Base-by-base conservation (phyloP, 768 basidiomycete species). In the Serendipita sp. region DNA sequence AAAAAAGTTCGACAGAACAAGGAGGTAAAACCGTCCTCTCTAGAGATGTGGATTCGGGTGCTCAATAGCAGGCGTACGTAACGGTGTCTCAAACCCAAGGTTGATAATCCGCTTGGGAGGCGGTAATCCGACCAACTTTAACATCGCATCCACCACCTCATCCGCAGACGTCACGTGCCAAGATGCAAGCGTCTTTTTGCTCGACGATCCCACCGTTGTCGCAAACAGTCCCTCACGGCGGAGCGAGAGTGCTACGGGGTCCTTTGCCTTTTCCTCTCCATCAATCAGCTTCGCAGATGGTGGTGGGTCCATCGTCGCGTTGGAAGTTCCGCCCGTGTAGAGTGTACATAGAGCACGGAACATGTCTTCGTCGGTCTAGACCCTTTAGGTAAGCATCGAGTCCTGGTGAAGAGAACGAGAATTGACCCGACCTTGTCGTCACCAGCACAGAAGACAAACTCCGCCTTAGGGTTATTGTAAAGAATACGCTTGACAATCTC, bases 301-400 rank as follows among this genome's bases (percentile, higher is more conserved):
- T 70, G 76, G 76, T 0, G 76, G 71, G 28, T 67, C 64, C 69
- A 77, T 78, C 5, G 72, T 73, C 13, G 77, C 69, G 24, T 68
- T 70, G 26, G 67, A 66, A 62, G 66, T 62, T 33, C 71, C 64
- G 48, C 63, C 69, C 41, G 76, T 72, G 75, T 88, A 87, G 65
- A 85, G 76, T 24, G 70, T 63, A 67, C 82, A 79, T 0, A 95
- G 78, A 0, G 90, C 80, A 66, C 93, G 86, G 87, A 97, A 97
- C 95, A 99, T 99, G 76, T 99, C 95, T 75, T 99, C 95, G 76
- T 97, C 92, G 53, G 94, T 94, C 89, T 88, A 67, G 13, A 45
- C 7, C 26, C 50, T 43, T 62, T 33, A 38, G 62, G 60, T 60
- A 62, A 30, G 62, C n/a, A 28, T 28, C 28, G 24, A 62, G 22